Evolutionary conservation across 257 asterid genomes (phyloP), one percentile per base, ranked within the genome.

Genomic region (Mentha longifolia): DNA sequence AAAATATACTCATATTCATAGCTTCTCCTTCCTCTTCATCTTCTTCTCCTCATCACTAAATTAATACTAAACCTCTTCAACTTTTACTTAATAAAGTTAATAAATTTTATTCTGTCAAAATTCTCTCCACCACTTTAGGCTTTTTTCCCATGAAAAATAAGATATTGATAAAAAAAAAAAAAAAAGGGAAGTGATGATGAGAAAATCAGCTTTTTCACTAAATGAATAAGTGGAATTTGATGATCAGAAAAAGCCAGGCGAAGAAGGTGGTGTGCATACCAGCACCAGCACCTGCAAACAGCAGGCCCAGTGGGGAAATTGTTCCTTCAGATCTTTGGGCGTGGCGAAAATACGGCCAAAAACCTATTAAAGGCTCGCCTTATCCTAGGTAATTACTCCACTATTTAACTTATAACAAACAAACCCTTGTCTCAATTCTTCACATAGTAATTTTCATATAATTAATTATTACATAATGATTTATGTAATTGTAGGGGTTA

Each of bases 281-380:
- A 5, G 97, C 99, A 31, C 95, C 97, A 43, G 91, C 95, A 13
- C 97, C 97, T 1, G 96, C 84, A 12, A 89, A 85, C 80, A 91
- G 90, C 82, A 70, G 97, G 79, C 79, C 92, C 1, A 85, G 89
- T 37, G 98, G 97, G 20, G 99, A 94, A 76, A 86, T 94, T 14
- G 97, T 91, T 49, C 99, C 99, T 2, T 91, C 99, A 9, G 99
- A 94, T 81, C 86, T 91, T 19, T 94, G 99, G 99, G 97, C 99
- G 0, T 94, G 99, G 97, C 83, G 97, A 65, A 94, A 94, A 84
- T 94, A 94, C 68, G 98, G 98, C 3, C 98, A 94, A 79, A 94
- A 94, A 77, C 98, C 98, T 10, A 94, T 94, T 54, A 94, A 94
- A 84, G 98, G 98, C 6, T 94, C 98, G 14, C 98, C 98, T 61